These are phyloP conservation scores for Rhodamnia rubescens DNA, from an alignment of 345 rosid species.

Conservation along the genomic window DNA sequence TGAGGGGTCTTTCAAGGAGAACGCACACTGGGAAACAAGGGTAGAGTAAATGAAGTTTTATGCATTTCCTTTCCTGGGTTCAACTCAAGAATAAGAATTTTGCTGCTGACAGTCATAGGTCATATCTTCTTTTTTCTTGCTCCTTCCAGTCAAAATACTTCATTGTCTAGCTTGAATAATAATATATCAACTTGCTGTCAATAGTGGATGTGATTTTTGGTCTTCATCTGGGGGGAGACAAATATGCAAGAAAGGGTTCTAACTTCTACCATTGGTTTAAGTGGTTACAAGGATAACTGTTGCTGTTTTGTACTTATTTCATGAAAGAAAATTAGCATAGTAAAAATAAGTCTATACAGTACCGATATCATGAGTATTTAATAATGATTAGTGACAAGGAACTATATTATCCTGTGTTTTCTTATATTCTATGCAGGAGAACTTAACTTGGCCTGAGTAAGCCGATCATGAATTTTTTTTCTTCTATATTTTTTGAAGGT, in stretches of 20 bases:
- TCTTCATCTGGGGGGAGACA: neutral
- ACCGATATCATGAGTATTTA: neutral
- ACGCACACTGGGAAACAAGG: neutral
- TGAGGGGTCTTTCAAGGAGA: neutral
- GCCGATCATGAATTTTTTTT: rapidly evolving
- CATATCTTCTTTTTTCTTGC: neutral
- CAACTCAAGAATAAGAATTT: neutral
- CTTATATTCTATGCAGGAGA: neutral
- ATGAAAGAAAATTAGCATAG: neutral
- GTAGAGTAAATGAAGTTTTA: neutral
- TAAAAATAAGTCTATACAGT: neutral
- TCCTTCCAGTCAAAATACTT: neutral
- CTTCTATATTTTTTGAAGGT: neutral
- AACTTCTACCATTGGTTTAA: neutral
- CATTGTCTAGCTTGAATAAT: neutral
- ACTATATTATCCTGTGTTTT: neutral
- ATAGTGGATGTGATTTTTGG: neutral
- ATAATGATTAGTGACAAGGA: neutral
- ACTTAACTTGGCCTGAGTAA: neutral
- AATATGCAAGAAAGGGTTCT: neutral
- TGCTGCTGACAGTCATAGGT: neutral
- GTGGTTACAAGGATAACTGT: neutral
- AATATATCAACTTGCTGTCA: neutral
- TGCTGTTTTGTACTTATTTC: neutral
- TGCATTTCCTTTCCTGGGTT: neutral